Conservation (phyloP, 345 rosid genomes). For the Dovyalis caffra region DNA sequence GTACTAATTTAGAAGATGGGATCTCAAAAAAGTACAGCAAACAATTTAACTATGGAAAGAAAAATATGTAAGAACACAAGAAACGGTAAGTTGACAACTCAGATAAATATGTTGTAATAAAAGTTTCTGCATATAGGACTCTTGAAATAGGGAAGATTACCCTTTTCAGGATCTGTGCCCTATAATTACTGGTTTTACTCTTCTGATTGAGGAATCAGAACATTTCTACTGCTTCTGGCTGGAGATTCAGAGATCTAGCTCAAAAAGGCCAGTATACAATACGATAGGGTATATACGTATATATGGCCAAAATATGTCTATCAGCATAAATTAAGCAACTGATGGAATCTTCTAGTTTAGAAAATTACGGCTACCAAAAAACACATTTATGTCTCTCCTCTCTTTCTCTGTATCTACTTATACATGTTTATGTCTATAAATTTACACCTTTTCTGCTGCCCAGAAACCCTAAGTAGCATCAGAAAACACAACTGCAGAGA, state of each 20-base stretch:
- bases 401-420: background rate
- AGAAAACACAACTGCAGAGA: background rate
- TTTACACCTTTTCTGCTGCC: background rate
- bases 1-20: background rate
- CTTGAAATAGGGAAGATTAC: conserved; percentile 21
- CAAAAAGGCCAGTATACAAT: background rate
- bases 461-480: conserved; percentile 5
- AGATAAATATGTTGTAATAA: background rate
- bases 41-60: background rate
- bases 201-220: conserved; percentile 9
- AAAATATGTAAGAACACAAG: background rate
- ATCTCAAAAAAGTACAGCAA: background rate
- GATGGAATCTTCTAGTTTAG: background rate
- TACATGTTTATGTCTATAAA: background rate
- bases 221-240: background rate
- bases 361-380: conserved; percentile 4
- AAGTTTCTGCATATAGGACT: background rate
- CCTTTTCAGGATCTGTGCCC: conserved; percentile 13
- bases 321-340: conserved; percentile 2
- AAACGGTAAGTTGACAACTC: background rate
- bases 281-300: background rate
- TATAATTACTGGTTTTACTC: conserved; percentile 12
- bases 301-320: conserved; percentile 7
- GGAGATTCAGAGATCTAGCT: conserved; percentile 18
- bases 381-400: background rate